Conservation (phyloP, 176 grass and related monocot species). For the Secale cereale region DNA sequence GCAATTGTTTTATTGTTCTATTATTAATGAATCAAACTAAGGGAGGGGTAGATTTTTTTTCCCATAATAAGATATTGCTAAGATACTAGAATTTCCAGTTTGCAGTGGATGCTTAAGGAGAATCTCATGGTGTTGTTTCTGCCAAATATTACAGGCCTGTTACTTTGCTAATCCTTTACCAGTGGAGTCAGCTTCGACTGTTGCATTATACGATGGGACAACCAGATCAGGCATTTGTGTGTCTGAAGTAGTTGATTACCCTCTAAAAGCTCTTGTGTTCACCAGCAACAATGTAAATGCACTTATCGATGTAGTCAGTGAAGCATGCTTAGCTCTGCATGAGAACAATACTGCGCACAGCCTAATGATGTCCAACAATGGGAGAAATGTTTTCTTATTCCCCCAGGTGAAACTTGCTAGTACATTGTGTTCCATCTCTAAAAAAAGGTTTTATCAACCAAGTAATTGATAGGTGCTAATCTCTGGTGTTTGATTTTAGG, state of each 20-base stretch:
- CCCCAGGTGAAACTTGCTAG: constrained; percentile 47
- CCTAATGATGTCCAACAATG: constrained; percentile 56
- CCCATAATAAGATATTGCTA: neutral
- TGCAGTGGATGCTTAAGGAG: constrained; percentile 1
- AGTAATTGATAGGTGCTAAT: neutral
- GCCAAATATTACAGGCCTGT: constrained; percentile 44
- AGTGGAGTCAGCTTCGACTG: constrained; percentile 52
- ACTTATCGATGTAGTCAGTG: constrained; percentile 29
- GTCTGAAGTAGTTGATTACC: constrained; percentile 57
- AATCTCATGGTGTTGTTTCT: constrained; percentile 8
- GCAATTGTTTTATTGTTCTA: neutral
- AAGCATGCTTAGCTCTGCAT: constrained; percentile 40
- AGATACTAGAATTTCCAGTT: neutral
- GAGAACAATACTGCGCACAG: constrained; percentile 29
- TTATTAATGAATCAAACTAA: neutral
- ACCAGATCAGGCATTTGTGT: constrained; percentile 28
- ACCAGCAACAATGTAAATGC: constrained; percentile 35
- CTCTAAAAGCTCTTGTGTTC: constrained; percentile 59
- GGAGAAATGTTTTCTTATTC: constrained; percentile 53
- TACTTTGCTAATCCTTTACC: constrained; percentile 69
- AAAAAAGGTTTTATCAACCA: neutral
- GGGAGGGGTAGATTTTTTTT: neutral
- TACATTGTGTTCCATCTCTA: neutral
- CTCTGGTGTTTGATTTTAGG: constrained; percentile 19
- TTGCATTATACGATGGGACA: constrained; percentile 29